Evolutionary conservation across 495 filamentous ascomycete species (phyloP), one percentile per base, ranked within the genome.

Genomic region (Penicillium canescens): DNA sequence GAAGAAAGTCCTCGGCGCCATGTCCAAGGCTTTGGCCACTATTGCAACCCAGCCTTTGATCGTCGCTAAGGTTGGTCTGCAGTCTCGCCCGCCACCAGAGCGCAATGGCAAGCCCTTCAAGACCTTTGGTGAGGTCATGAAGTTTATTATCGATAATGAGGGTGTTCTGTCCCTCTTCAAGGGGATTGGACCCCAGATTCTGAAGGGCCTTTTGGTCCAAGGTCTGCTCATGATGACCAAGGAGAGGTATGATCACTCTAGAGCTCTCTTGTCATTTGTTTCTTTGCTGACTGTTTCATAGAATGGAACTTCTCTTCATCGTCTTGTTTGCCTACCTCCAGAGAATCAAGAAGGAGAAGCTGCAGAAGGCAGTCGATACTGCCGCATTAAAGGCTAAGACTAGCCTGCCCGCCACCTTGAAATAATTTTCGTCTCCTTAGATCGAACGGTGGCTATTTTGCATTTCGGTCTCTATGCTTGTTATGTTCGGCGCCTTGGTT

Each of bases 161-260:
- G 94, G 94, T 8, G 57, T 79, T 3, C 59, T 87, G 16, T 88
- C 89, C 16, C 80, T 98, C 12, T 98, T 97, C 79, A 99, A 98
- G 76, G 94, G 94, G 20, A 96, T 99, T 66, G 93, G 86, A 0
- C 94, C 94, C 1, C 94, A 99, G 68, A 86, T 99, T 44, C 62
- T 88, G 42, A 99, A 99, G 72, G 94, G 95, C 14, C 73, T 99
- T 40, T 61, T 98, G 41, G 94, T 99, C 5, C 94, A 99, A 65
- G 94, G 94, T 47, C 76, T 98, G 43, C 75, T 99, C 21, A 99
- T 99, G 94, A 99, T 98, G 94, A 96, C 90, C 4, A 99, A 99
- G 76, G 95, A 99, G 72, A 83, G 91, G 91, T 95, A 81, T 55
- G 83, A 70, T 33, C 1, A 26, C 3, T 10, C 10, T 20, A 3